Percentiles rank a stretch among this genome's conserved stretches.
phyloP scores from a whole-genome alignment of 2,329 filamentous ascomycete genomes.

The Xylaria sp. region DNA sequence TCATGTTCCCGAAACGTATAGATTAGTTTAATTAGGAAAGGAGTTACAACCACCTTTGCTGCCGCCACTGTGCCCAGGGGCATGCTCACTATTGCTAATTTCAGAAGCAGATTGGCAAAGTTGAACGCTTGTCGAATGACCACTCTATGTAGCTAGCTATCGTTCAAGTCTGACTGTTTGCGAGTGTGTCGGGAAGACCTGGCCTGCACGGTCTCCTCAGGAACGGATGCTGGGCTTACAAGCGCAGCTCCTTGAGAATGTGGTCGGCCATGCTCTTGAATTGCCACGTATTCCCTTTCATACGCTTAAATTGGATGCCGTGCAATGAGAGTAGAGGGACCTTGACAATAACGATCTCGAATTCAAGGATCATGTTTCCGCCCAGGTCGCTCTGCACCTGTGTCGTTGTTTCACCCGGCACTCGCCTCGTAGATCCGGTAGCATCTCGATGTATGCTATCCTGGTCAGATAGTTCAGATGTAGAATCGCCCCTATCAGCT shows the following conservation, averaged over 20 bases:
- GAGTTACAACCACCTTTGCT: constrained; percentile 5
- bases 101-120: background rate
- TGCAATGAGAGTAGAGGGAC: constrained; percentile 91
- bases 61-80: background rate
- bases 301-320: constrained; percentile 97
- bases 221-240: constrained; percentile 54
- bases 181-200: background rate
- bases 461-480: constrained; percentile 79
- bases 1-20: constrained; percentile 21
- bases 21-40: constrained; percentile 21
- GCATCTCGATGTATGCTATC: constrained; percentile 69
- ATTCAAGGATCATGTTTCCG: constrained; percentile 81
- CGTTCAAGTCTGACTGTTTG: background rate
- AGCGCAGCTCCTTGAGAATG: constrained; percentile 82
- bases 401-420: constrained; percentile 86
- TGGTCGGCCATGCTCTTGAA: constrained; percentile 99
- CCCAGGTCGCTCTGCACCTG: constrained; percentile 91
- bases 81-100: background rate
- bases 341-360: constrained; percentile 98
- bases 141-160: background rate
- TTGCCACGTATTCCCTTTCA: constrained; percentile 95
- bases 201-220: constrained; percentile 7
- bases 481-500: constrained; percentile 77
- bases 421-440: constrained; percentile 57
- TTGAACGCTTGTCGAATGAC: background rate